phyloP scores from a whole-genome alignment of 306 rosid genomes.

The Gleditsia sinensis region DNA sequence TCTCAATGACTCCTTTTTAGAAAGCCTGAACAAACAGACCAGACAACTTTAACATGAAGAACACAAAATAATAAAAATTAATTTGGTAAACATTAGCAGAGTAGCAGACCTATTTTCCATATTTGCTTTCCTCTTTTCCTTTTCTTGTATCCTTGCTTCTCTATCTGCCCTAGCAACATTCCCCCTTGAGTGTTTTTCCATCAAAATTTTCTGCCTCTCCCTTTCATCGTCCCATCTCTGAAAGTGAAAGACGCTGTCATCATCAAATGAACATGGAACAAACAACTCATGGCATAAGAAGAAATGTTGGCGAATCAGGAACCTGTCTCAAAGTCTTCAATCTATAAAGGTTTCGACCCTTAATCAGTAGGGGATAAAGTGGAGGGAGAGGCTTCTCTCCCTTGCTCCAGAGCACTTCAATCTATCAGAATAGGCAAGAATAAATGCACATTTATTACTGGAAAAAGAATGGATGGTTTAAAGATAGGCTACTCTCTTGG shows the following conservation, averaged over 20 bases:
- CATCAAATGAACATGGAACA: constrained; percentile 21
- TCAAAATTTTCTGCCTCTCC: constrained; percentile 60
- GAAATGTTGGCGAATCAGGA: constrained; percentile 11
- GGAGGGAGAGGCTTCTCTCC: constrained; percentile 87
- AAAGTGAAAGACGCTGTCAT: constrained; percentile 16
- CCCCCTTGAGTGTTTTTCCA: constrained; percentile 87
- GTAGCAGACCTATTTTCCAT: constrained; percentile 52
- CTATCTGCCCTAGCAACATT: constrained; percentile 68
- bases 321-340: constrained; percentile 94
- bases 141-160: constrained; percentile 64
- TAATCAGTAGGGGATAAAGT: constrained; percentile 76
- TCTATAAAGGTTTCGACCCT: constrained; percentile 92
- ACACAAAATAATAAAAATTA: not conserved
- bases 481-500: not conserved
- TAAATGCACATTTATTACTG: constrained; percentile 3
- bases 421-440: constrained; percentile 46
- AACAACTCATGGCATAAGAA: constrained; percentile 17
- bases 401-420: constrained; percentile 96
- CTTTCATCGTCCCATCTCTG: constrained; percentile 84
- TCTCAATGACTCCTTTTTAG: constrained; percentile 40
- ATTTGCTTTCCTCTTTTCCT: constrained; percentile 48
- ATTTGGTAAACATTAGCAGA: not conserved
- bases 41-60: not conserved
- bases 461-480: constrained; percentile 16
- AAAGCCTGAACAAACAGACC: constrained; percentile 48